Evolutionary conservation across 2,329 filamentous ascomycete genomes (phyloP).

Genomic region (Colletotrichum sp.): DNA sequence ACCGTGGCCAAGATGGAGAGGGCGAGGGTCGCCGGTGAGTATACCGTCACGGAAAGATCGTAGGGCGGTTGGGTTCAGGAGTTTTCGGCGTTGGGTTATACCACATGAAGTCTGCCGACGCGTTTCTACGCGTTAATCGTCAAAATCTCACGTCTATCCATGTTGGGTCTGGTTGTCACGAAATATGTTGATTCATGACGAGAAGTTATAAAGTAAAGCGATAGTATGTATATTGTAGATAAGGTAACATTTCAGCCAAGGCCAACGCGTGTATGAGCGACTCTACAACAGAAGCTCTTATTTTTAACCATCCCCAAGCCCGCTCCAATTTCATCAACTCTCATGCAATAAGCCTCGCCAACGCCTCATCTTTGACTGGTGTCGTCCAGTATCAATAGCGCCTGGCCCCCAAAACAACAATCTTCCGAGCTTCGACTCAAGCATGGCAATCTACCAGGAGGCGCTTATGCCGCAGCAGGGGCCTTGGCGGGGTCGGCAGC

Average conservation of each 20-base stretch:
- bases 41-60: conserved; percentile 52
- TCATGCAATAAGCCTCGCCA: conserved; percentile 12
- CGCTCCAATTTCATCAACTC: neutral
- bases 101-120: neutral
- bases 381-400: conserved; percentile 18
- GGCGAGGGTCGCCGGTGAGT: conserved; percentile 63
- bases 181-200: neutral
- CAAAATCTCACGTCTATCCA: neutral
- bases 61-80: neutral
- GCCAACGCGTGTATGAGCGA: conserved; percentile 2
- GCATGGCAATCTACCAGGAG: neutral
- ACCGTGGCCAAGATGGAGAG: conserved; percentile 70
- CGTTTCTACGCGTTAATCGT: neutral
- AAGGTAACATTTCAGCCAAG: neutral
- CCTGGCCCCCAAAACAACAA: conserved; percentile 7
- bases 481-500: conserved; percentile 34
- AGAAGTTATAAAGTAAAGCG: neutral
- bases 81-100: conserved; percentile 8
- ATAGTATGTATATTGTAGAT: conserved; percentile 14
- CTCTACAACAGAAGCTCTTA: conserved; percentile 18
- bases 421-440: neutral
- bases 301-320: conserved; percentile 8
- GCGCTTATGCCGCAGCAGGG: conserved; percentile 35
- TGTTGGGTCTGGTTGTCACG: neutral
- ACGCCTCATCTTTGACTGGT: conserved; percentile 20